A percentile compares a stretch with the other conserved stretches of the same genome.
phyloP scores from a whole-genome alignment of 2,329 filamentous ascomycete genomes.

The Leptoxyphium fumago region DNA sequence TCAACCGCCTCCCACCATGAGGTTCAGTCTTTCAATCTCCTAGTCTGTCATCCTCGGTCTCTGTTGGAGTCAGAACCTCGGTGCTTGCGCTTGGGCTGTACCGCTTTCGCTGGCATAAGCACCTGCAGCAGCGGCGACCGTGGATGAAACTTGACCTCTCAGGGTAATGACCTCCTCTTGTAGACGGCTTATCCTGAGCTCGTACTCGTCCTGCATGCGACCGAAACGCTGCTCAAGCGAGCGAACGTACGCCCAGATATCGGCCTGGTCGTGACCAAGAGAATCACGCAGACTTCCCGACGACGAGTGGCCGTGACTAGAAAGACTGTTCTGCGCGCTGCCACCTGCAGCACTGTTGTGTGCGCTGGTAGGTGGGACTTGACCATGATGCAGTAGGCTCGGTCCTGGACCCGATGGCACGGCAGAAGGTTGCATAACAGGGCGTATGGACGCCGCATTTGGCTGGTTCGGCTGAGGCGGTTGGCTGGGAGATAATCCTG shows the following conservation, averaged over 20 bases:
- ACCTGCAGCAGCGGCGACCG: background rate
- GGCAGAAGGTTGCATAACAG: constrained; percentile 9
- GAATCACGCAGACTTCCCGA: constrained; percentile 52
- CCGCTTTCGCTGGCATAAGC: background rate
- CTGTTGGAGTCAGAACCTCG: background rate
- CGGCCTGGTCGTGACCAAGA: constrained; percentile 36
- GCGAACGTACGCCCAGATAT: constrained; percentile 57
- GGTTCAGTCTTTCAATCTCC: too few species aligned
- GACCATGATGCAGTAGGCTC: constrained; percentile 28
- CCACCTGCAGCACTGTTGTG: constrained; percentile 7
- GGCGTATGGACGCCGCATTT: constrained; percentile 1
- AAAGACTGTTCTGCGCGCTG: constrained; percentile 24
- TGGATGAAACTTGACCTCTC: constrained; percentile 12
- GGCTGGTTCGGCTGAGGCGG: background rate
- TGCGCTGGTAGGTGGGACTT: constrained; percentile 8
- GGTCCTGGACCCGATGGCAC: constrained; percentile 10
- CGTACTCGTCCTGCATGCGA: constrained; percentile 33
- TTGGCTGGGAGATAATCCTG: constrained; percentile 22
- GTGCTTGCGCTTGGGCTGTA: background rate
- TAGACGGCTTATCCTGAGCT: constrained; percentile 27
- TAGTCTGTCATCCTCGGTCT: too few species aligned
- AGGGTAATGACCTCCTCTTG: constrained; percentile 29
- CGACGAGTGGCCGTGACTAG: constrained; percentile 39
- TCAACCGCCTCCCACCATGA: too few species aligned
- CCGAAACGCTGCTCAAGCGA: constrained; percentile 44